A percentile compares a stretch with the other conserved stretches of the same genome.
phyloP scores from a whole-genome alignment of 331 rosid genomes.

The Telfairia occidentalis region DNA sequence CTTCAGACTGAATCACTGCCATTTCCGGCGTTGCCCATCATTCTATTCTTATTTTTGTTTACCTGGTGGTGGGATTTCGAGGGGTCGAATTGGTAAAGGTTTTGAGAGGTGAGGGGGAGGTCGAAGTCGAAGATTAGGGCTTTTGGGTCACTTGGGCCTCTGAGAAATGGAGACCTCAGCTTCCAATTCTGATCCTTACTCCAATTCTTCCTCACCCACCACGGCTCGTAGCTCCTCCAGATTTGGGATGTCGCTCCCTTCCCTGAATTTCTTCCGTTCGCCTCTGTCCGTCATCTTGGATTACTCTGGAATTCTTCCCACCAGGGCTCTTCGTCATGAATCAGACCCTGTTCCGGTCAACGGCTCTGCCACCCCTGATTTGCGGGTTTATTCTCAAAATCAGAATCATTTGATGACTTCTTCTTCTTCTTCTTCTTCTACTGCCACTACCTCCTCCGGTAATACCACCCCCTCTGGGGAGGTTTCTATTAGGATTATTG shows the following conservation, averaged over 20 bases:
- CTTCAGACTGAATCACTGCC: not conserved
- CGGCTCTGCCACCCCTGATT: conserved; percentile 14
- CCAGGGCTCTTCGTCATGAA: conserved; percentile 8
- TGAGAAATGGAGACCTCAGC: conserved; percentile 47
- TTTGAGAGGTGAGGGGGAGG: conserved; percentile 6
- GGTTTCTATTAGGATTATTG: conserved; percentile 57
- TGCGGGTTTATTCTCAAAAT: conserved; percentile 16
- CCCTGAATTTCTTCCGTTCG: conserved; percentile 33
- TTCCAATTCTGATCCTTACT: conserved; percentile 23
- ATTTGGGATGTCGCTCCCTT: conserved; percentile 31
- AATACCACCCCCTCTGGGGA: conserved; percentile 22
- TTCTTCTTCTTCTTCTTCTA: not conserved
- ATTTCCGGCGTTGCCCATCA: not conserved
- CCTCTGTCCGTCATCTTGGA: conserved; percentile 48
- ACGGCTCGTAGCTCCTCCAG: conserved; percentile 12
- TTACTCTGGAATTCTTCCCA: conserved; percentile 44
- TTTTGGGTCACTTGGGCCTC: not conserved
- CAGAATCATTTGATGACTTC: conserved; percentile 18
- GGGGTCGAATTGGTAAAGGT: conserved; percentile 20
- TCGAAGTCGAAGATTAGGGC: conserved; percentile 8
- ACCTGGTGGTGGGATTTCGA: not conserved
- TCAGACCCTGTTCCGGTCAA: conserved; percentile 14
- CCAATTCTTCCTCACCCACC: conserved; percentile 24
- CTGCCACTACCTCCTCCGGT: not conserved
- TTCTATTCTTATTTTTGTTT: not conserved